A percentile compares a stretch with the other conserved stretches of the same genome.
phyloP scores from a whole-genome alignment of 441 rosid genomes.

The Gossypium trilobum region DNA sequence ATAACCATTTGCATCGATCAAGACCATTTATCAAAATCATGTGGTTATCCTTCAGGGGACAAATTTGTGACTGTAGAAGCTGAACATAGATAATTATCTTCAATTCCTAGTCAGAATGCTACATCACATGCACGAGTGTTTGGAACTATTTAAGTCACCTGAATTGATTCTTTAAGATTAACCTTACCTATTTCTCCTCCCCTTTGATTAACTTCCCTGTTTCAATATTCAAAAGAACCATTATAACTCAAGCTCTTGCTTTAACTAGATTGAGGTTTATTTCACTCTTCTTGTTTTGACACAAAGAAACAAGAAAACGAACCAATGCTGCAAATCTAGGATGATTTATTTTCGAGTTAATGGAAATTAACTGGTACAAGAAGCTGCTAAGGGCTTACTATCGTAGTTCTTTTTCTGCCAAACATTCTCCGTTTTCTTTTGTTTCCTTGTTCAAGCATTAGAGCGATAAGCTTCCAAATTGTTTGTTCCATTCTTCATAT shows the following conservation, averaged over 20 bases:
- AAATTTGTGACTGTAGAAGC: not conserved
- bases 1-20: constrained; percentile 2
- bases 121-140: constrained; percentile 24
- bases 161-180: not conserved
- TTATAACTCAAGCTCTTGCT: not conserved
- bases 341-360: not conserved
- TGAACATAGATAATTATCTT: not conserved
- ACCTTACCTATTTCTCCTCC: not conserved
- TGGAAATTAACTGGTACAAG: not conserved
- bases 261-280: not conserved
- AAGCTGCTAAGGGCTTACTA: not conserved
- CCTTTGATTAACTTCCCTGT: not conserved
- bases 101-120: constrained; percentile 11
- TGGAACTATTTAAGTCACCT: constrained; percentile 15
- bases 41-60: not conserved
- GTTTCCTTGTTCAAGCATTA: constrained; percentile 15
- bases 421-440: not conserved
- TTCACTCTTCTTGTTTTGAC: not conserved
- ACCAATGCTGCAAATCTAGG: not conserved
- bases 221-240: not conserved
- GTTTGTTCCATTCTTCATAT: constrained; percentile 81
- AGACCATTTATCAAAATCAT: not conserved
- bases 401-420: not conserved
- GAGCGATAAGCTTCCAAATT: constrained; percentile 73
- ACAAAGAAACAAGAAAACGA: not conserved